Percentiles rank a stretch among this genome's conserved stretches.
Conservation (phyloP, 2,329 filamentous ascomycete genomes). For the Aspergillaceae sp. region DNA sequence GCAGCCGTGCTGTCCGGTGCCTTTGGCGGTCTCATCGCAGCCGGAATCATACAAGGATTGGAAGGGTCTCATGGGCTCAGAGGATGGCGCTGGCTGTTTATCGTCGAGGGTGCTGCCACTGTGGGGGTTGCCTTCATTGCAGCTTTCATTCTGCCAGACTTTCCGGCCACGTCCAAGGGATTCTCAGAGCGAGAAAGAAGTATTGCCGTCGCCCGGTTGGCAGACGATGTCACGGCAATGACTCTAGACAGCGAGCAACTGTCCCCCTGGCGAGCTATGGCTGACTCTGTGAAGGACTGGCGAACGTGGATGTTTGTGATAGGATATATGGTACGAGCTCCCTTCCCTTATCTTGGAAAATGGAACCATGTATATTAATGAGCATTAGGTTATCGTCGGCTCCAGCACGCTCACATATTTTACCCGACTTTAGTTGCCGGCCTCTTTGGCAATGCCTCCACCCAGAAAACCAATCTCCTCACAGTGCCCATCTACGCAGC, state of each 20-base stretch:
- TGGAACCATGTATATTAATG: not conserved
- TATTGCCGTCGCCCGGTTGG: constrained; percentile 17
- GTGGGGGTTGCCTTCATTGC: constrained; percentile 37
- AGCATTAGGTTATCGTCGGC: constrained; percentile 26
- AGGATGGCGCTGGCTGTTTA: constrained; percentile 48
- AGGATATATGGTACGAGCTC: constrained; percentile 31
- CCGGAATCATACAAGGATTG: constrained; percentile 41
- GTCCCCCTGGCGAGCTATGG: constrained; percentile 12
- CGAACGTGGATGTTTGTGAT: constrained; percentile 34
- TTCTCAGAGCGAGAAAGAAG: constrained; percentile 24
- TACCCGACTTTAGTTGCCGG: constrained; percentile 22
- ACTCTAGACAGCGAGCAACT: constrained; percentile 9
- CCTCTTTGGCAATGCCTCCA: constrained; percentile 18
- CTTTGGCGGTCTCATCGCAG: constrained; percentile 45
- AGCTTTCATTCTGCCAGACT: constrained; percentile 43
- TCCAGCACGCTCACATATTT: constrained; percentile 26
- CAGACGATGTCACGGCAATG: constrained; percentile 11
- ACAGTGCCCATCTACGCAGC: constrained; percentile 46
- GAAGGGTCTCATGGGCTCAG: constrained; percentile 39
- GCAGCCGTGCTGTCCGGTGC: constrained; percentile 49
- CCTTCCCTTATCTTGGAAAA: too few species aligned
- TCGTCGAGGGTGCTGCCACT: constrained; percentile 38
- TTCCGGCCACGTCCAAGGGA: constrained; percentile 39
- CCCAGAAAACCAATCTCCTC: constrained; percentile 16
- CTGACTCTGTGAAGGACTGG: constrained; percentile 18